phyloP scores from a whole-genome alignment of 2,329 filamentous ascomycete species.

The Nannizziopsis barbatae region DNA sequence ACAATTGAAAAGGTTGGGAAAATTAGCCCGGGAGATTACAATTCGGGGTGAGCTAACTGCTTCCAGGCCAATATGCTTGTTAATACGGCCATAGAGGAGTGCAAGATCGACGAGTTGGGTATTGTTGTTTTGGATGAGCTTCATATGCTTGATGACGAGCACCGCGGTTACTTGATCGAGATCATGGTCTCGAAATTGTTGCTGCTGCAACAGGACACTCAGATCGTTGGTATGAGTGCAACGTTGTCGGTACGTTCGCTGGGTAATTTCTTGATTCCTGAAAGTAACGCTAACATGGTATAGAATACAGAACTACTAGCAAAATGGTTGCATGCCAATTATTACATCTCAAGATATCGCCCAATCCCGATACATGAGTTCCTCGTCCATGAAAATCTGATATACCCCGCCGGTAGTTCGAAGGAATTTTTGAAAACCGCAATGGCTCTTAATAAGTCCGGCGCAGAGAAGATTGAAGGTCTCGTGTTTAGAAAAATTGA shows the following conservation, averaged over 20 bases:
- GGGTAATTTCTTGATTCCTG: neutral
- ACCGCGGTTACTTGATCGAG: constrained; percentile 64
- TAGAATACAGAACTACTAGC: constrained; percentile 61
- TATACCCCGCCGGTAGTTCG: constrained; percentile 54
- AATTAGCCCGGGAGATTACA: constrained; percentile 7
- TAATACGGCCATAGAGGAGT: constrained; percentile 62
- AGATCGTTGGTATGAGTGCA: constrained; percentile 70
- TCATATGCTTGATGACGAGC: constrained; percentile 71
- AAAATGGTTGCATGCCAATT: constrained; percentile 58
- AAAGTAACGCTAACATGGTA: neutral
- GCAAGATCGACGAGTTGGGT: constrained; percentile 51
- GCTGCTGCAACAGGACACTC: constrained; percentile 54
- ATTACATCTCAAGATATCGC: constrained; percentile 60
- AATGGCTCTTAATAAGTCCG: constrained; percentile 37
- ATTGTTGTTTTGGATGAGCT: constrained; percentile 63
- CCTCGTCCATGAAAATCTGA: constrained; percentile 57
- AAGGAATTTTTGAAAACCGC: constrained; percentile 49
- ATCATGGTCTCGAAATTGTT: constrained; percentile 62
- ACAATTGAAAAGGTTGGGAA: constrained; percentile 61
- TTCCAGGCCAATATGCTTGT: constrained; percentile 59
- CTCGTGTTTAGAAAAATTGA: constrained; percentile 39
- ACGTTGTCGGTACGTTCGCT: constrained; percentile 51
- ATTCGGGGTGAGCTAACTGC: constrained; percentile 1
- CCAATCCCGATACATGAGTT: constrained; percentile 68
- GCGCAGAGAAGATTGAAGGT: constrained; percentile 25